Conservation (phyloP, 2,329 filamentous ascomycete species). For the Dichotomopilus funicola region DNA sequence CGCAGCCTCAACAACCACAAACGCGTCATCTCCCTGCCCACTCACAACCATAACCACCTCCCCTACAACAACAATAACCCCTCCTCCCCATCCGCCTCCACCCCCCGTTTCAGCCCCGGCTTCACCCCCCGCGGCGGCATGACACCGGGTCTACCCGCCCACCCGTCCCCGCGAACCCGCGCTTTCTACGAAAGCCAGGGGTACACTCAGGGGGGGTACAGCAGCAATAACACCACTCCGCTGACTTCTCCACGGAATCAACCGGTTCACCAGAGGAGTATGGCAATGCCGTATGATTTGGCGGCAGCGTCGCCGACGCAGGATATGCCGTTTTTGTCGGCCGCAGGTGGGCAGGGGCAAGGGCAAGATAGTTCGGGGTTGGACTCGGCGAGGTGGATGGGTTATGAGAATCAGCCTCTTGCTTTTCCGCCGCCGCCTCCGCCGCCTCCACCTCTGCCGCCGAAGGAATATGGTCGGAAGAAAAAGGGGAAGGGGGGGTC, state of each 20-base stretch:
- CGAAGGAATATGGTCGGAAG: not conserved
- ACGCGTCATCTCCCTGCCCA: constrained; percentile 9
- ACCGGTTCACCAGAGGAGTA: constrained; percentile 15
- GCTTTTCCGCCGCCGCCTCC: not conserved
- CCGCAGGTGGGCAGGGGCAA: not conserved
- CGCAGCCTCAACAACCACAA: constrained; percentile 10
- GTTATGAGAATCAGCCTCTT: no score
- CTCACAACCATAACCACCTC: no score
- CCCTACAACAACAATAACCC: not conserved
- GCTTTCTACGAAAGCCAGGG: no score
- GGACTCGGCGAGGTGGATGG: constrained; percentile 5
- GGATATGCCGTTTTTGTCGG: constrained; percentile 6
- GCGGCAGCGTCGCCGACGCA: constrained; percentile 1
- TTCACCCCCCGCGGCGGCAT: constrained; percentile 1
- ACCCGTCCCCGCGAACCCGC: constrained; percentile 5
- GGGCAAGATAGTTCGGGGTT: constrained; percentile 8
- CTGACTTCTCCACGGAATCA: constrained; percentile 14
- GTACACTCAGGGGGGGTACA: not conserved
- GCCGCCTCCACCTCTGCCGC: not conserved
- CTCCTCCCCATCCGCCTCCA: not conserved
- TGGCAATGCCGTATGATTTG: constrained; percentile 4
- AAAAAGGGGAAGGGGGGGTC: constrained; percentile 2
- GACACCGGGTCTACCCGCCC: constrained; percentile 8
- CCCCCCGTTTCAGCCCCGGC: constrained; percentile 4
- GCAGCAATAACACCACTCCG: not conserved